Evolutionary conservation across 768 basidiomycete genomes (phyloP), one percentile per base, ranked within the genome.

Genomic region (Termitomyces sp.): DNA sequence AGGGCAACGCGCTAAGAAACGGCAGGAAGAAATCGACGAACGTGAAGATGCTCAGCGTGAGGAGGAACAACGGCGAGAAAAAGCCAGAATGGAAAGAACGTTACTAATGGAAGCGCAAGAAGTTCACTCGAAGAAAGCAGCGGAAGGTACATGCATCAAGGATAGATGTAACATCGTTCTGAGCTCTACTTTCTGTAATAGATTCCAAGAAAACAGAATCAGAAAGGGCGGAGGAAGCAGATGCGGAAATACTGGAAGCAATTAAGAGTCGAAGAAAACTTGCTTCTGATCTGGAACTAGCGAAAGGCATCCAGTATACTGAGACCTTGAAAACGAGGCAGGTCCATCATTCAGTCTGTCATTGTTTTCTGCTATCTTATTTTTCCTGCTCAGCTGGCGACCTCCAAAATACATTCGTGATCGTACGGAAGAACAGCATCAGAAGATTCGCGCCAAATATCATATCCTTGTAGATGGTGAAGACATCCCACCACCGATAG

Each of bases 391-490:
- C 64, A 97, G 94, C 66, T 99, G 97, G 97, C 75, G 81, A 61
- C 87, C 97, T 36, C 97, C 97, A 45, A 81, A 77, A 59, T 95
- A 90, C 70, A 85, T 99, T 56, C 84, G 88, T 37, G 85, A 89
- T 36, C 80, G 88, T 55, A 75, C 86, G 0, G 79, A 83, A 47
- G 90, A 87, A 51, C 83, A 95, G 61, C 81, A 93, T 70, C 80
- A 85, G 60, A 82, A 80, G 64, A 77, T 96, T 48, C 85, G 96
- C 37, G 93, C 96, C 62, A 93, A 95, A 74, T 86, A 89, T 69
- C 96, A 98, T 73, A 97, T 99, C 71, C 79, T 97, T 17, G 88
- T 92, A n/a, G 94, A 97, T 64, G 96, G 96, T 12, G 91, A 97
- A 61, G 86, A 94, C 68, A 80, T 98, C 36, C 96, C 97, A 2